Evolutionary conservation across 306 rosid species (phyloP).

Genomic region (Vachellia collinsii): DNA sequence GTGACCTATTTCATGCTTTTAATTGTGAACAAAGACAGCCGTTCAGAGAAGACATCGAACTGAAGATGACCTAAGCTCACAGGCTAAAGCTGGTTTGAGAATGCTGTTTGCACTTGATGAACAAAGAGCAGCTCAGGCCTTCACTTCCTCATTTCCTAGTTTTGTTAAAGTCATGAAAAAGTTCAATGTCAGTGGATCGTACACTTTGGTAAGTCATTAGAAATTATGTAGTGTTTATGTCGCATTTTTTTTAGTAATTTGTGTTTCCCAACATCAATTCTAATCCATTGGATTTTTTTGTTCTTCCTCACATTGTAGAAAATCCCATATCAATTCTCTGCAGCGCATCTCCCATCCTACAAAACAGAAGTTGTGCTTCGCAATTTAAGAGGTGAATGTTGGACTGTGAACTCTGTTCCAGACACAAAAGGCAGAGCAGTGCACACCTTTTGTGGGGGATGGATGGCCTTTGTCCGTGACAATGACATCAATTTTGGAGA

Average conservation of each 20-base stretch:
- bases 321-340: constrained; percentile 82
- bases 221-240: constrained; percentile 25
- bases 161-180: constrained; percentile 92
- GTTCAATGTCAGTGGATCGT: constrained; percentile 90
- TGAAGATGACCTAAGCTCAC: constrained; percentile 63
- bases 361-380: constrained; percentile 83
- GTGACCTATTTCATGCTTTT: constrained; percentile 36
- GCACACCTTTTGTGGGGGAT: constrained; percentile 93
- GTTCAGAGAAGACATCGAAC: constrained; percentile 55
- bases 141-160: constrained; percentile 75
- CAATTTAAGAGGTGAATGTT: constrained; percentile 68
- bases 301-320: constrained; percentile 57
- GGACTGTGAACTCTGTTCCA: constrained; percentile 91
- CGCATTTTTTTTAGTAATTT: constrained; percentile 1
- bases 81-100: constrained; percentile 70
- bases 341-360: constrained; percentile 72
- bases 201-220: constrained; percentile 72
- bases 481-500: constrained; percentile 79
- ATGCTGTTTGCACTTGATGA: constrained; percentile 79
- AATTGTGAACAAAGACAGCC: constrained; percentile 56
- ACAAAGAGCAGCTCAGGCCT: constrained; percentile 74
- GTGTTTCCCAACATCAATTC: constrained; percentile 24
- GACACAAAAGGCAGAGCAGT: constrained; percentile 78
- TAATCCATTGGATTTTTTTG: constrained; percentile 32
- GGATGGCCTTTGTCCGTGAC: constrained; percentile 94